Conservation (phyloP, 331 rosid genomes). For the Dryas integrifolia region DNA sequence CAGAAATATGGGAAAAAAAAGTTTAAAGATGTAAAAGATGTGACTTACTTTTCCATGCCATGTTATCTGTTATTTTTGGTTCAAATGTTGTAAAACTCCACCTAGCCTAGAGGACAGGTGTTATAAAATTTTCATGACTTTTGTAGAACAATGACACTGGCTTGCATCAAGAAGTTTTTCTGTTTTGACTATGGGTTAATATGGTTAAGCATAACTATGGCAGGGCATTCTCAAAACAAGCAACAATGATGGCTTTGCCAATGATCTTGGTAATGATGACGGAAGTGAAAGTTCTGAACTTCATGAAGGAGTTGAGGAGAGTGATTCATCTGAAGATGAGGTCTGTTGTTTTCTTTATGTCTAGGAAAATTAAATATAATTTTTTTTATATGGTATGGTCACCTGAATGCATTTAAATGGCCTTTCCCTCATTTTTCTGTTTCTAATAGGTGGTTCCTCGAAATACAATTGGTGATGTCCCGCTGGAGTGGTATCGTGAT, state of each 20-base stretch:
- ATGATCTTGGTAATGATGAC: conserved; percentile 31
- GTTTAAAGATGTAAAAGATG: not conserved
- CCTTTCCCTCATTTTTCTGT: conserved; percentile 10
- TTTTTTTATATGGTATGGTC: not conserved
- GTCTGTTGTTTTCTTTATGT: conserved; percentile 34
- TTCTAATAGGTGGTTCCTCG: conserved; percentile 66
- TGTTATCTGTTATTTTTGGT: not conserved
- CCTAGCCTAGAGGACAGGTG: not conserved
- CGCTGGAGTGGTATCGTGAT: conserved; percentile 78
- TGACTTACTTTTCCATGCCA: not conserved
- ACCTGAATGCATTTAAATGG: not conserved
- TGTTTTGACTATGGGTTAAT: conserved; percentile 17
- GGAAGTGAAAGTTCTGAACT: conserved; percentile 43
- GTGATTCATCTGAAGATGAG: conserved; percentile 99
- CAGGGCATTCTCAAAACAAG: conserved; percentile 42
- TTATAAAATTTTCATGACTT: not conserved
- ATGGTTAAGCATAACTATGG: conserved; percentile 22
- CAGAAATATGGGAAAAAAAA: not conserved
- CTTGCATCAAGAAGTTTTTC: not conserved
- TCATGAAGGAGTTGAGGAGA: conserved; percentile 55
- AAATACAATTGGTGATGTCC: conserved; percentile 83
- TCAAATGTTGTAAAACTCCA: not conserved
- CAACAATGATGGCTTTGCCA: conserved; percentile 7
- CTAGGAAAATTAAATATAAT: not conserved
- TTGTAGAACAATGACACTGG: not conserved